Percentiles rank a stretch among this genome's conserved stretches.
Evolutionary conservation across 768 basidiomycete species (phyloP).

Genomic region (Filobasidium floriforme): DNA sequence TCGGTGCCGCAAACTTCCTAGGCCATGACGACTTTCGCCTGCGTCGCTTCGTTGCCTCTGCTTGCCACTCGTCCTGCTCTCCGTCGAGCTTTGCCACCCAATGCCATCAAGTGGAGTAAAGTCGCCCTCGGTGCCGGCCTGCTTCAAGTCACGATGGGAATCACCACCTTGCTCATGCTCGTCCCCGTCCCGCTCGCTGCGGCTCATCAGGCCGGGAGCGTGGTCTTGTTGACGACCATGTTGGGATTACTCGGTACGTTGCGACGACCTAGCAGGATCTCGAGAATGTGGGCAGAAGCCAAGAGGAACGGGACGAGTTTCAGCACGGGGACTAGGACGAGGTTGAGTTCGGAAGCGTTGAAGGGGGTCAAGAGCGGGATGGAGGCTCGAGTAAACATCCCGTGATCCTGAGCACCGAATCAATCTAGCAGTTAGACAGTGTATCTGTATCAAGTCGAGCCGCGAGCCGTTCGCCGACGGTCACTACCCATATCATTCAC

Average conservation of each 20-base stretch:
- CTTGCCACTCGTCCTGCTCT: constrained; percentile 49
- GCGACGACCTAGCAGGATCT: constrained; percentile 61
- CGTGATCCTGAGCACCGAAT: too few species aligned
- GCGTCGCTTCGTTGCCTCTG: constrained; percentile 28
- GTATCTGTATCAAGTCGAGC: too few species aligned
- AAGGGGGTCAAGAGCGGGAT: constrained; percentile 16
- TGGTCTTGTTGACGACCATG: constrained; percentile 74
- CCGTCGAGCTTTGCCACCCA: constrained; percentile 55
- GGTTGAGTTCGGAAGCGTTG: background rate
- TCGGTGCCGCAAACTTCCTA: constrained; percentile 41
- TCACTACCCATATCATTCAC: too few species aligned
- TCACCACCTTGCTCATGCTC: constrained; percentile 78
- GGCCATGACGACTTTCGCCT: constrained; percentile 76
- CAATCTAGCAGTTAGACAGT: too few species aligned
- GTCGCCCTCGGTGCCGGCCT: constrained; percentile 43
- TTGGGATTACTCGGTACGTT: constrained; percentile 66
- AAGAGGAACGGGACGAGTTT: constrained; percentile 7
- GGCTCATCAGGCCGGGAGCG: constrained; percentile 89
- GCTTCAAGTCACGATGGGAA: constrained; percentile 67
- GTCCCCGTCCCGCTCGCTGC: constrained; percentile 90
- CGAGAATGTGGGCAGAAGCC: constrained; percentile 46
- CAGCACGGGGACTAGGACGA: background rate
- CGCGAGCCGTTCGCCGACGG: too few species aligned
- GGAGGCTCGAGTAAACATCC: constrained; percentile 17
- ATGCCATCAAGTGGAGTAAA: constrained; percentile 65